Percentiles rank a stretch among this genome's conserved stretches.
Evolutionary conservation across 208 protist species (phyloP).

Genomic region (Polymyxa betae): DNA sequence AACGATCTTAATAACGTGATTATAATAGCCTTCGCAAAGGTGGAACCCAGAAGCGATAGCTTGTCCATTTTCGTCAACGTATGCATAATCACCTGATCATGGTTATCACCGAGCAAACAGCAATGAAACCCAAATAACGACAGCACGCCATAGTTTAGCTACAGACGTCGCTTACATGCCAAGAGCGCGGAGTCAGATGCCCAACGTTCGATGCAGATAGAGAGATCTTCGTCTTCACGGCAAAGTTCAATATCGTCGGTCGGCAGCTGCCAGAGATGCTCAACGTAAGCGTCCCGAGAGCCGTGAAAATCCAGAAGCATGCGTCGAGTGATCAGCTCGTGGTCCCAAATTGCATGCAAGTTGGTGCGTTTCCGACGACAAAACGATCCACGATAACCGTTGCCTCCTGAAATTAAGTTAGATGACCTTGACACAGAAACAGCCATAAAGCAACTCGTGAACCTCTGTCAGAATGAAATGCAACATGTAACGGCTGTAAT

Average conservation of each 20-base stretch:
- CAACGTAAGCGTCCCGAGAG: background rate
- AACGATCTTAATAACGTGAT: background rate
- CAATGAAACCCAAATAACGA: too few species aligned
- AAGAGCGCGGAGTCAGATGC: background rate
- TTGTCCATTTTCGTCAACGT: background rate
- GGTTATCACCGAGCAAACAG: too few species aligned
- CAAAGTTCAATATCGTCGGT: too few species aligned
- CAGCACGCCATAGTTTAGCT: background rate
- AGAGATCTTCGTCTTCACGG: background rate
- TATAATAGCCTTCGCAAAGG: background rate
- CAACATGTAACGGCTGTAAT: conserved; percentile 41
- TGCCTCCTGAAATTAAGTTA: background rate
- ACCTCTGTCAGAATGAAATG: background rate
- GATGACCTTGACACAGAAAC: background rate
- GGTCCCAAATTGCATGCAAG: conserved; percentile 43
- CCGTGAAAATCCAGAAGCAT: background rate
- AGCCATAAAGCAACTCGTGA: background rate
- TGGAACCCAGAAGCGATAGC: background rate
- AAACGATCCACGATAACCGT: background rate
- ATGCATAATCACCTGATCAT: background rate
- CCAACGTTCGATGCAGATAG: background rate
- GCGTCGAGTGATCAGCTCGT: background rate
- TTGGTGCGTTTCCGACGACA: background rate
- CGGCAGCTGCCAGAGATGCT: background rate
- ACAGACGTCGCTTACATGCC: background rate